A percentile compares a stretch with the other conserved stretches of the same genome.
These are phyloP conservation scores for Annulohypoxylon bovei DNA, from an alignment of 495 filamentous ascomycete genomes.

Conservation along the genomic window DNA sequence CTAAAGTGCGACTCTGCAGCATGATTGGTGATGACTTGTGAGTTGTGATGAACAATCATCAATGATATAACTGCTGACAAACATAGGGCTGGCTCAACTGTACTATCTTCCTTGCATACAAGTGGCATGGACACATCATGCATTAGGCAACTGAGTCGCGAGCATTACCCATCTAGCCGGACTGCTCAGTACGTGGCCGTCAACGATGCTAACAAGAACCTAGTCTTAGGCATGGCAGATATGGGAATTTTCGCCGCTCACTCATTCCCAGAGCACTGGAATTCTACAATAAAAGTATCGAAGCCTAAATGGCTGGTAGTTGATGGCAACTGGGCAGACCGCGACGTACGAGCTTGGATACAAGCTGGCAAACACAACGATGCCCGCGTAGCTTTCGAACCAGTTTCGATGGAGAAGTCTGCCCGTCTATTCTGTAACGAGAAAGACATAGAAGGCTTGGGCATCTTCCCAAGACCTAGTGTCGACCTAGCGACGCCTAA, in stretches of 20 bases:
- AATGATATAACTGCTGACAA: conserved; percentile 1
- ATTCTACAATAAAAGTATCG: conserved; percentile 61
- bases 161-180: conserved; percentile 59
- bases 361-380: conserved; percentile 60
- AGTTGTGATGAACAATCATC: conserved; percentile 15
- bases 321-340: conserved; percentile 82
- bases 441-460: conserved; percentile 45
- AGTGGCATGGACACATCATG: conserved; percentile 71
- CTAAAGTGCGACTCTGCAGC: conserved; percentile 73
- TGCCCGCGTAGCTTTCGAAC: conserved; percentile 81
- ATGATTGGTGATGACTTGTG: conserved; percentile 77
- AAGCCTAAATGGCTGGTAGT: conserved; percentile 79
- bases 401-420: conserved; percentile 85
- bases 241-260: conserved; percentile 82
- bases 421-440: conserved; percentile 68
- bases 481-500: conserved; percentile 85
- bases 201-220: conserved; percentile 82
- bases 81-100: conserved; percentile 70
- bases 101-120: conserved; percentile 67
- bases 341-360: conserved; percentile 70
- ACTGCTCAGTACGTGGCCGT: conserved; percentile 93
- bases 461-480: conserved; percentile 67
- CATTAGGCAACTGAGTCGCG: conserved; percentile 64
- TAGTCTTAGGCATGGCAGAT: conserved; percentile 91
- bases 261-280: conserved; percentile 64